phyloP scores from a whole-genome alignment of 2,329 filamentous ascomycete species.

The Microdochium bolleyi region DNA sequence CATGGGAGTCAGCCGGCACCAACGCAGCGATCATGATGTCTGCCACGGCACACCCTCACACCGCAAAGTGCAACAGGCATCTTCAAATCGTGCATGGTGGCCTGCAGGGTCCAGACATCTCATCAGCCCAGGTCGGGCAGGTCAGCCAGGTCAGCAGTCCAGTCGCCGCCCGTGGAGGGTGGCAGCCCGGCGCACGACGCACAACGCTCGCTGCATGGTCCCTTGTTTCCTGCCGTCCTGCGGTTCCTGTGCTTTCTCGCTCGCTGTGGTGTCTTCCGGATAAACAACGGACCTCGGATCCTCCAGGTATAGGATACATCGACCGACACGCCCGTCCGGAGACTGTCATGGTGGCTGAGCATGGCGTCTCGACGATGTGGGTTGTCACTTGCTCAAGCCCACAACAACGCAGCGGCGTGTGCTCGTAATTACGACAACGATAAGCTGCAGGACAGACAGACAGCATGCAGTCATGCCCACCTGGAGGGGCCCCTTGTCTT shows the following conservation, averaged over 20 bases:
- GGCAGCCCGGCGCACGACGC: background rate
- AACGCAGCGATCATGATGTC: background rate
- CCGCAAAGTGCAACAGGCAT: background rate
- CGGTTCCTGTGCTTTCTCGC: background rate
- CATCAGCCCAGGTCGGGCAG: background rate
- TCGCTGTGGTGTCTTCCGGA: background rate
- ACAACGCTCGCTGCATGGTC: background rate
- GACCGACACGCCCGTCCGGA: no score
- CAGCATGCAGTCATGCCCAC: background rate
- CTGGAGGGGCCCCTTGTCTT: background rate
- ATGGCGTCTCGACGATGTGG: background rate
- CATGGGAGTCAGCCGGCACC: background rate
- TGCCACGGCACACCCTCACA: background rate
- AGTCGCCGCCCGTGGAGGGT: background rate
- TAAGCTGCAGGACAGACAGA: background rate
- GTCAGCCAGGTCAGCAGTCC: background rate
- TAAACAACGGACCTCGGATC: background rate
- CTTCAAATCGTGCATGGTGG: background rate
- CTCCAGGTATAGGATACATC: background rate
- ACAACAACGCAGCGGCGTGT: background rate
- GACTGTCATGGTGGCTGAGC: background rate
- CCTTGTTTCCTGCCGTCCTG: background rate
- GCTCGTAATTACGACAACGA: background rate
- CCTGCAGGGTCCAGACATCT: background rate
- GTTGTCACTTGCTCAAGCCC: background rate